Conservation (phyloP, 2,329 filamentous ascomycete genomes). For the Cladophialophora chaetospira region DNA sequence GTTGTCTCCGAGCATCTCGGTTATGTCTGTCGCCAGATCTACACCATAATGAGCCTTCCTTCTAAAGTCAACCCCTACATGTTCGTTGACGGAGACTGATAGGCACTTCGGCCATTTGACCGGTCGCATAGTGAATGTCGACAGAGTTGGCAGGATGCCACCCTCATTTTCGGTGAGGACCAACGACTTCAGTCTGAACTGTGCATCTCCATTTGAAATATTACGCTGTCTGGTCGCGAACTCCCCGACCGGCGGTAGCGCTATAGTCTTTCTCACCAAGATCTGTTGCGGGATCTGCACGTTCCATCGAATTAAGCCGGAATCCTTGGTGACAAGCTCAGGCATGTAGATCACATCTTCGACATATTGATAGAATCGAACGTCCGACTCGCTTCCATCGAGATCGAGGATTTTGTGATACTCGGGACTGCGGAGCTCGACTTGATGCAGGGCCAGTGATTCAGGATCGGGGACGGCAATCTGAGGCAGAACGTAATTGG, state of each 20-base stretch:
- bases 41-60: constrained; percentile 73
- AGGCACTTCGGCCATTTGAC: constrained; percentile 71
- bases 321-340: constrained; percentile 34
- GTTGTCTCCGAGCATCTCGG: constrained; percentile 59
- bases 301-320: constrained; percentile 37
- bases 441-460: constrained; percentile 59
- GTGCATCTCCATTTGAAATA: constrained; percentile 56
- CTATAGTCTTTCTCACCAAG: constrained; percentile 22
- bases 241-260: constrained; percentile 24
- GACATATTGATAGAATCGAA: constrained; percentile 41
- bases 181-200: constrained; percentile 71
- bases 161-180: background rate
- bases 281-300: constrained; percentile 40
- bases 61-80: constrained; percentile 54
- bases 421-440: constrained; percentile 57
- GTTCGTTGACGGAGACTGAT: constrained; percentile 68
- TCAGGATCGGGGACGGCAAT: constrained; percentile 44
- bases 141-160: background rate
- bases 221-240: constrained; percentile 33
- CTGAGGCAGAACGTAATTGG: background rate
- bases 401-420: constrained; percentile 39
- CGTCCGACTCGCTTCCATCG: constrained; percentile 31
- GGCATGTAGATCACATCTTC: constrained; percentile 38
- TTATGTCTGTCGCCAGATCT: constrained; percentile 76
- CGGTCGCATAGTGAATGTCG: constrained; percentile 50